phyloP scores from a whole-genome alignment of 768 basidiomycete genomes.

The Mycena alexandri region DNA sequence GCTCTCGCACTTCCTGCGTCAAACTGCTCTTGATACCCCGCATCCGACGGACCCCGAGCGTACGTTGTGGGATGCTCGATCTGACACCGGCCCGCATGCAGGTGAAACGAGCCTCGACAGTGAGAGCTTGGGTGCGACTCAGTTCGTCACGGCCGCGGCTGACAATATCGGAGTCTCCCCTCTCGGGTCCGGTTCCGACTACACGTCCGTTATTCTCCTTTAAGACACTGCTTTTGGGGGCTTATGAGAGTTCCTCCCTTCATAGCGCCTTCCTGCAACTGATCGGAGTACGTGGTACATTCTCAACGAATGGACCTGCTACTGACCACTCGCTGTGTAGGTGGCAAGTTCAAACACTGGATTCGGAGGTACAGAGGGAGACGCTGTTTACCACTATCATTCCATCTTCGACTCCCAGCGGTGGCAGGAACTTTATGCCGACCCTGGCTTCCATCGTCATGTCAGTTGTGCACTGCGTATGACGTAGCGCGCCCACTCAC shows the following conservation, averaged over 20 bases:
- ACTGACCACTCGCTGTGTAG: constrained; percentile 39
- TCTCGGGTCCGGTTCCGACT: constrained; percentile 81
- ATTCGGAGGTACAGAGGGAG: constrained; percentile 57
- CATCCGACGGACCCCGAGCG: constrained; percentile 76
- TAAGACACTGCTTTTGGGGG: constrained; percentile 51
- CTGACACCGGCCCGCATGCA: constrained; percentile 69
- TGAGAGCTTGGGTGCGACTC: constrained; percentile 41
- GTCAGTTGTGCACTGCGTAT: constrained; percentile 46
- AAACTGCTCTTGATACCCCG: constrained; percentile 76
- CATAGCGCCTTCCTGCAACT: constrained; percentile 41
- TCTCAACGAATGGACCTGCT: neutral
- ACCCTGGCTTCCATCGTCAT: constrained; percentile 80
- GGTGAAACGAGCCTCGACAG: constrained; percentile 44
- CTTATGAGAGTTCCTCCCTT: constrained; percentile 36
- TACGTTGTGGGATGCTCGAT: constrained; percentile 84
- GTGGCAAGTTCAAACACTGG: constrained; percentile 61
- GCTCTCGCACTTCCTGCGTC: constrained; percentile 79
- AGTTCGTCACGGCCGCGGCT: constrained; percentile 17
- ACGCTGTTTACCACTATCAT: constrained; percentile 83
- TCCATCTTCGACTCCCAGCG: constrained; percentile 79
- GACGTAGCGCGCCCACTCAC: neutral
- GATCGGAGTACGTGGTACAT: constrained; percentile 34
- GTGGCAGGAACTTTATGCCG: constrained; percentile 83
- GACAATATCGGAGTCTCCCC: constrained; percentile 53
- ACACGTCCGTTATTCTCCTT: constrained; percentile 68